These are phyloP conservation scores for Aspergillus pseudotamarii DNA, from an alignment of 2,329 filamentous ascomycete genomes.

Conservation along the genomic window DNA sequence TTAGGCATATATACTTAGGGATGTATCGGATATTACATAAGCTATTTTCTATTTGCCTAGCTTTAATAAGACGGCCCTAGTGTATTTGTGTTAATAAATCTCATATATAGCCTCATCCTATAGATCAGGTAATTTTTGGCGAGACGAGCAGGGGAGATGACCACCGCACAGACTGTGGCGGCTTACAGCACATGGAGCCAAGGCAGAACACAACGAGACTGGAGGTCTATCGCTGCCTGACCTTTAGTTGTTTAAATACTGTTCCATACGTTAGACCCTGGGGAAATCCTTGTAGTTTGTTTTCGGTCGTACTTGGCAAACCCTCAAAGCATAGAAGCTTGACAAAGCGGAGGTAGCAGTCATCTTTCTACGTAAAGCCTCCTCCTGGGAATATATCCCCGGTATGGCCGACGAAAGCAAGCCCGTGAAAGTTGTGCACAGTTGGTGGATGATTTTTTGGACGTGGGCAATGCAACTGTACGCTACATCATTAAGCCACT, in stretches of 20 bases:
- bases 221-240: background rate
- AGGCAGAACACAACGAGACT: background rate
- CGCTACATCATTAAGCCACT: background rate
- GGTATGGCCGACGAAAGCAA: background rate
- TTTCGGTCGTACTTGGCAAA: too few species aligned
- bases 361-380: background rate
- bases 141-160: background rate
- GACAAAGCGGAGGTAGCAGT: background rate
- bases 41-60: too few species aligned
- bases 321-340: background rate
- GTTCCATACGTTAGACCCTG: accelerated
- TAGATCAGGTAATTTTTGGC: background rate
- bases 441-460: background rate
- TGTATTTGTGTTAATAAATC: too few species aligned
- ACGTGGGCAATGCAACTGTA: background rate
- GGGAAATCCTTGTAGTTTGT: too few species aligned
- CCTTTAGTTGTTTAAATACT: background rate
- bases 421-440: background rate
- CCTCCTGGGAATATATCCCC: background rate
- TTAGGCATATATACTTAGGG: too few species aligned
- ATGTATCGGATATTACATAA: too few species aligned
- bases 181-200: background rate
- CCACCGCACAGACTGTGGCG: background rate
- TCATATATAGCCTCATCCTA: background rate
- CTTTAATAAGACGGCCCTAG: too few species aligned